Evolutionary conservation across 441 rosid genomes (phyloP), one percentile per base, ranked within the genome.

Genomic region (Erysimum pusillum): DNA sequence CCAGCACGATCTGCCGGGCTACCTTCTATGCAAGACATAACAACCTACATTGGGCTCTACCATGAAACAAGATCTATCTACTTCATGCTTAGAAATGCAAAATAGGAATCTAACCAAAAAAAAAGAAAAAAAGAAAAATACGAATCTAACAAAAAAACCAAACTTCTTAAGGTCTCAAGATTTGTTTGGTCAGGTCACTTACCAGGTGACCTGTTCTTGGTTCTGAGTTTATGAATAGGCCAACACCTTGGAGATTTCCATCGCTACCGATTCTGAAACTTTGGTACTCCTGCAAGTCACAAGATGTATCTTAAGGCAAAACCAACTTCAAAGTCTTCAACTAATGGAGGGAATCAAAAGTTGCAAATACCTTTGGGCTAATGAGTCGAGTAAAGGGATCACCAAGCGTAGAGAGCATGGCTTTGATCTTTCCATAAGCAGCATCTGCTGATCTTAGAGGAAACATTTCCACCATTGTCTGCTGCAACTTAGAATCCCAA

Each of bases 1-100:
- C 98, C 92, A 35, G 92, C 95, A 75, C 87, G 97, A 78, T 95
- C 91, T 65, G 98, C 97, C 8, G 97, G 97, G 76, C 97, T 85
- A 78, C 86, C 91, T 28, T 94, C 90, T 57, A 94, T 71, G 51
- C 92, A 90, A 66, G 96, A 90, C 87, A 94, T 75, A 66, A 94
- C 93, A 74, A 90, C 90, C 97, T 91, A 89, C 81, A 84, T 74
- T 44, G 73, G 34, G 17, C 53, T 71, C 66, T 71, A 71, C 44
- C 68, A 71, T 71, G 77, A 65, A 66, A 66, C 54, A 66, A 54
- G 3, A 77, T 51, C 67, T 25, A 48, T 35, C 42, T 74, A 72
- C 25, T 60, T 59, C 41, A 57, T 77, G 48, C 48, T 69, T 15
- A 7, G 6, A 4, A 38, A 61, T 13, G 48, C 31, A 67, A 49